These are phyloP conservation scores for Colletotrichum lentis DNA, from an alignment of 2,329 filamentous ascomycete genomes.

Conservation along the genomic window DNA sequence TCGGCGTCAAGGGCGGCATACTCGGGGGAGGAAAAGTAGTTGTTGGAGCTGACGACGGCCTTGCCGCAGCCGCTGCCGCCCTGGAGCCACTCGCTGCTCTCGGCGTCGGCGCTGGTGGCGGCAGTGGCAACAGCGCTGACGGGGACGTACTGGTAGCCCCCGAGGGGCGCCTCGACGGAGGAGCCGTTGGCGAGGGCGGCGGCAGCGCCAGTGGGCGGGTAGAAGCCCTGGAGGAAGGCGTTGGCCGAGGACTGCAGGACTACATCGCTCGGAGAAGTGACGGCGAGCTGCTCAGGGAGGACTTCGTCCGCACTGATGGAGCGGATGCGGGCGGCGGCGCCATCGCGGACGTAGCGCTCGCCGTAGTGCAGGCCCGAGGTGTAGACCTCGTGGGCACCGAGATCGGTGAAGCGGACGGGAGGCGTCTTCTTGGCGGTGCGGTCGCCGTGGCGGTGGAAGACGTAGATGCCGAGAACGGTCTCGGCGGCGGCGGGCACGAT, in stretches of 20 bases:
- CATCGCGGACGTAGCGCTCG: conserved; percentile 73
- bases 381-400: conserved; percentile 81
- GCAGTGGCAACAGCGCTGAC: conserved; percentile 67
- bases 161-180: conserved; percentile 70
- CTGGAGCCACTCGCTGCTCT: conserved; percentile 67
- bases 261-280: conserved; percentile 75
- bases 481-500: conserved; percentile 61
- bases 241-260: conserved; percentile 83
- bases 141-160: conserved; percentile 86
- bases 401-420: conserved; percentile 76
- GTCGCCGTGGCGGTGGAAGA: conserved; percentile 92
- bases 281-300: conserved; percentile 73
- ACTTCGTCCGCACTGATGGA: conserved; percentile 73
- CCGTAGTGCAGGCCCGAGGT: conserved; percentile 79
- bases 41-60: conserved; percentile 63
- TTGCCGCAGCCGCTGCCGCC: conserved; percentile 65
- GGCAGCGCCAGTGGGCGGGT: conserved; percentile 74
- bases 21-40: conserved; percentile 59
- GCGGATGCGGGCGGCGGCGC: conserved; percentile 67
- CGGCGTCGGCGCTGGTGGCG: conserved; percentile 63
- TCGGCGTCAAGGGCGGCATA: conserved; percentile 55
- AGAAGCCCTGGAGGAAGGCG: conserved; percentile 85
- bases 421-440: conserved; percentile 79
- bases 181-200: conserved; percentile 77
- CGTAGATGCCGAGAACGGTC: conserved; percentile 80